phyloP scores from a whole-genome alignment of 768 basidiomycete species.

The Auricularia sp. region DNA sequence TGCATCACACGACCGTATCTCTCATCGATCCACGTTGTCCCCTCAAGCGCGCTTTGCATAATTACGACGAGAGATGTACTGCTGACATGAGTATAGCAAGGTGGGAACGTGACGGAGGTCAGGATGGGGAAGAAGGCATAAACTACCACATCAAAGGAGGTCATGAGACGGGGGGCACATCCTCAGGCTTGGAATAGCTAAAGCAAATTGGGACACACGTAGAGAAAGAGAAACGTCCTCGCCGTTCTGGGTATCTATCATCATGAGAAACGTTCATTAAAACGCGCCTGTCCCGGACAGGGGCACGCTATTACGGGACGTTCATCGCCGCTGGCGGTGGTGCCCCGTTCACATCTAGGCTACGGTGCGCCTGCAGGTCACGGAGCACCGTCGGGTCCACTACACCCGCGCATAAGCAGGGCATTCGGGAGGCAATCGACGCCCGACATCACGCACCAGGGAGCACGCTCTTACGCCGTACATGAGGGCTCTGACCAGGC shows the following conservation, averaged over 20 bases:
- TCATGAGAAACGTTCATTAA: background rate
- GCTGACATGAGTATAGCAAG: background rate
- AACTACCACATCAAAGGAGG: too few species aligned
- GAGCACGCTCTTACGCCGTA: slow-evolving; percentile 89
- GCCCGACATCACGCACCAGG: slow-evolving; percentile 48
- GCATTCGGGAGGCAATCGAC: background rate
- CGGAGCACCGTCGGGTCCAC: slow-evolving; percentile 84
- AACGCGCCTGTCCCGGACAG: background rate
- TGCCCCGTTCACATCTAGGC: slow-evolving; percentile 44
- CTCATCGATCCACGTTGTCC: background rate
- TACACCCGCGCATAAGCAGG: slow-evolving; percentile 20
- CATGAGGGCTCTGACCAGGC: slow-evolving; percentile 59
- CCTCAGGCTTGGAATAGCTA: too few species aligned
- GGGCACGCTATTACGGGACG: background rate
- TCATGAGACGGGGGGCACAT: too few species aligned
- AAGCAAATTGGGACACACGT: too few species aligned
- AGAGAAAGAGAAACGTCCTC: too few species aligned
- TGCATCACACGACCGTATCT: background rate
- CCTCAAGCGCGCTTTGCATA: slow-evolving; percentile 1
- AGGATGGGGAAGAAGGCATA: background rate
- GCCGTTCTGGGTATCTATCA: background rate
- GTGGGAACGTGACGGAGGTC: background rate
- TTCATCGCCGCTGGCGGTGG: slow-evolving; percentile 1
- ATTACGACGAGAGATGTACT: slow-evolving; percentile 1
- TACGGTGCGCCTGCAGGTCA: slow-evolving; percentile 80